Evolutionary conservation across 371 early-diverging fungal genomes (phyloP).

Genomic region (Lichtheimia hyalospora): DNA sequence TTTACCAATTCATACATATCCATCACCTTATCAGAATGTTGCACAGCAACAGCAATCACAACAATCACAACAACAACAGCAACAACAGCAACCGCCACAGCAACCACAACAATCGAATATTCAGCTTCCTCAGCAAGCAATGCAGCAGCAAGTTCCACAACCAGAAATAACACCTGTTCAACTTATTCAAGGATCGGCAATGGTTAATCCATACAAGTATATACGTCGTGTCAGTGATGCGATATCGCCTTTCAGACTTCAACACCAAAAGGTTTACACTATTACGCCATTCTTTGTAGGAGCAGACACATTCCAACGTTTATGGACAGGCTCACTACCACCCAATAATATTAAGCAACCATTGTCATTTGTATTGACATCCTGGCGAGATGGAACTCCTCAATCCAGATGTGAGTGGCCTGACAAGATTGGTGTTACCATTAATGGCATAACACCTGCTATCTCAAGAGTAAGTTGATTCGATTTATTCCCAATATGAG

Average conservation of each 20-base stretch:
- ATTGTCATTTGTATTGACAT: slow-evolving; percentile 19
- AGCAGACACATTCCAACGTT: slow-evolving; percentile 6
- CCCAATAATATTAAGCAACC: slow-evolving; percentile 15
- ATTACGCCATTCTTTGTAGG: slow-evolving; percentile 11
- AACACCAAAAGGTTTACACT: slow-evolving; percentile 17
- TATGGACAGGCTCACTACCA: slow-evolving; percentile 10
- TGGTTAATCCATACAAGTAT: slow-evolving; percentile 2
- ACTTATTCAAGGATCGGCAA: too few species aligned
- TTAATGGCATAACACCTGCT: slow-evolving; percentile 15
- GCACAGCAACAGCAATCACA: not conserved
- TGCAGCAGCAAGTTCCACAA: not conserved
- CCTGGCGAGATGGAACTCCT: slow-evolving; percentile 18
- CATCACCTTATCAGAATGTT: not conserved
- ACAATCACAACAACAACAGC: not conserved
- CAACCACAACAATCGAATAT: not conserved
- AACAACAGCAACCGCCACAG: not conserved
- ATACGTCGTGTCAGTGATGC: slow-evolving; percentile 17
- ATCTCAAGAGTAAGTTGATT: slow-evolving; percentile 30
- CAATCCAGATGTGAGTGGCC: slow-evolving; percentile 44
- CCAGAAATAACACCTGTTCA: not conserved
- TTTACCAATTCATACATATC: not conserved
- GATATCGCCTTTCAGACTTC: slow-evolving; percentile 21
- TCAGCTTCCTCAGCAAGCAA: not conserved
- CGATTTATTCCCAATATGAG: too few species aligned
- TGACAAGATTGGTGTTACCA: slow-evolving; percentile 9